phyloP scores from a whole-genome alignment of 169 alveolate genomes.

The Plasmodium malariae region DNA sequence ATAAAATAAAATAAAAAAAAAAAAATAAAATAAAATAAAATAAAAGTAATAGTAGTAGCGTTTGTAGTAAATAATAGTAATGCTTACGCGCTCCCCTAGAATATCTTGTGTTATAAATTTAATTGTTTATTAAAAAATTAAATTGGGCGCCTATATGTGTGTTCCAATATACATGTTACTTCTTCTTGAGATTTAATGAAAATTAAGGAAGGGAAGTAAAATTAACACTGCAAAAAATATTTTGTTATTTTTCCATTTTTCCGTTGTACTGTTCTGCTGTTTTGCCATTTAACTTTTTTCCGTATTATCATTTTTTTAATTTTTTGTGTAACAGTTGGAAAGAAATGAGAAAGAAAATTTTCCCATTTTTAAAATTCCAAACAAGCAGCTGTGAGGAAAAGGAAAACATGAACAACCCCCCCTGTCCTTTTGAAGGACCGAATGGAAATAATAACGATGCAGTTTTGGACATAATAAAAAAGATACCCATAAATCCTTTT shows the following conservation, averaged over 20 bases:
- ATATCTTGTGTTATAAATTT: no score
- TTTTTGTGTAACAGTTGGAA: background rate
- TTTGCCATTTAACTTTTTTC: background rate
- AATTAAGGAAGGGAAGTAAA: no score
- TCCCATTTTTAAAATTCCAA: background rate
- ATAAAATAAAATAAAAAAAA: no score
- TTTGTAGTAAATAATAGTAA: no score
- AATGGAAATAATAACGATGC: constrained; percentile 31
- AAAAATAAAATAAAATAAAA: no score
- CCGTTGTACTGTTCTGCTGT: background rate
- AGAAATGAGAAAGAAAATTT: constrained; percentile 39
- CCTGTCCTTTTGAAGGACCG: constrained; percentile 6
- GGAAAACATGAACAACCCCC: background rate
- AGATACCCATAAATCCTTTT: constrained; percentile 71
- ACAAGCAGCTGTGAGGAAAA: constrained; percentile 24
- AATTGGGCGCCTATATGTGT: no score
- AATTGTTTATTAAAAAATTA: no score
- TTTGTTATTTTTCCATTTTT: background rate
- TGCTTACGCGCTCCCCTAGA: no score
- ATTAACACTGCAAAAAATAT: no score
- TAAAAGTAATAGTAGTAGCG: no score
- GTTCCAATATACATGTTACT: no score
- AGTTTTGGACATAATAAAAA: constrained; percentile 39
- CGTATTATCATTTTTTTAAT: background rate
- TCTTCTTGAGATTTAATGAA: no score